Base-by-base conservation (phyloP, 2,329 filamentous ascomycete species). In the Aspergillus viridinutans region DNA sequence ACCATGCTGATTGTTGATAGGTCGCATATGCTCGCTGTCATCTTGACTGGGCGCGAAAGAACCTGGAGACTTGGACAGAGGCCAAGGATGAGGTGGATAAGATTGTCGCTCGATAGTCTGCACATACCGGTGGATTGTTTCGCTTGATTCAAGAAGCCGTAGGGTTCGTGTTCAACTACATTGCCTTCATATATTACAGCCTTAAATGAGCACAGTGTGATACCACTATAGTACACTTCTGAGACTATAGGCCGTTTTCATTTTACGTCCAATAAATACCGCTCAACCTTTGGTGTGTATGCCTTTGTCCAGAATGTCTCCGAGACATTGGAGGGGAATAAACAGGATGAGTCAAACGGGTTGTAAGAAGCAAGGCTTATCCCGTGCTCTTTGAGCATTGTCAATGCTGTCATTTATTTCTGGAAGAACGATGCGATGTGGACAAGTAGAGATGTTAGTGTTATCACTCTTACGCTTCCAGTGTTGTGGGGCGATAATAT, bases 31-130 rank as follows among this genome's bases (percentile, higher is more conserved):
- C 92, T 12, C 90, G 90, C 73, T 93, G 89, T 73, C 92, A 97
- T 71, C 86, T 97, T 58, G 90, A 96, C 72, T 97, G 92, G 92
- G 93, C 92, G 3, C 90, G 88, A 74, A 92, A 93, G 74, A 92
- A 89, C 73, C 85, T 92, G 70, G 90, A 93, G 67, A 91, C 91
- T 6, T 97, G 92, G 92, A 90, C 93, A 68, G 92, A 96, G 71
- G 92, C 92, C 1, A 89, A 87, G 66, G 85, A 85, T 3, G 92
- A 97, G 73, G 90, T 96, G 58, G 85, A 89, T 62, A 96, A 95
- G 81, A 96, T 97, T 73, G 88, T 77, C 57, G 71, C 69, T 49
- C 69, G 69, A 50, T 76, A 72, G 62, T 25, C 26, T 29, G 21
- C 20, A 26, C 21, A 25, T 14, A 47, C 21, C 43, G 14, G 12